Conservation (phyloP, 139 green algal genomes). For the Zygnema circumcarinatum region DNA sequence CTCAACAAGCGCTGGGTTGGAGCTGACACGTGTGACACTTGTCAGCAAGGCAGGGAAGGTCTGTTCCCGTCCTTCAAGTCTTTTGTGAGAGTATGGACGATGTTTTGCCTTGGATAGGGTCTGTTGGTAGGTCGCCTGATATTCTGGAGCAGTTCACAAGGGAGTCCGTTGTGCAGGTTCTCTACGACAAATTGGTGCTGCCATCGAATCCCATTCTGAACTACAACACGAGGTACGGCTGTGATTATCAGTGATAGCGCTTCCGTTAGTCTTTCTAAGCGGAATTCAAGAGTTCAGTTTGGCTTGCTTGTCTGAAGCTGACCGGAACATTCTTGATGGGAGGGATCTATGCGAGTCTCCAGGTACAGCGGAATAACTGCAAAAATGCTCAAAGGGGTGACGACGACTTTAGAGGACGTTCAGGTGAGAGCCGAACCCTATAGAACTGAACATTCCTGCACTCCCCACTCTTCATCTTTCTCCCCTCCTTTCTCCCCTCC, state of each 20-base stretch:
- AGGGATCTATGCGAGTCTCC: too few relatives aligned
- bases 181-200: conserved; percentile 85
- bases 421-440: conserved; percentile 58
- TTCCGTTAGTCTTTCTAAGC: too few relatives aligned
- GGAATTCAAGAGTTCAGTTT: too few relatives aligned
- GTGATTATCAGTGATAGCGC: too few relatives aligned
- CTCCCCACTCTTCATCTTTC: not conserved
- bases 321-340: too few relatives aligned
- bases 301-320: too few relatives aligned
- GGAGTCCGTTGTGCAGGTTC: conserved; percentile 57
- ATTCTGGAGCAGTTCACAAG: too few relatives aligned
- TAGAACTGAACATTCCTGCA: not conserved
- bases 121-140: too few relatives aligned
- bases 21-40: conserved; percentile 65
- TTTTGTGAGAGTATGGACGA: too few relatives aligned
- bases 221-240: conserved; percentile 83
- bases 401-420: conserved; percentile 71
- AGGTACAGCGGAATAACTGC: conserved; percentile 81
- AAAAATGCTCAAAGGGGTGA: conserved; percentile 74
- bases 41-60: conserved; percentile 67
- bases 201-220: conserved; percentile 82
- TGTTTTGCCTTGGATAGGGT: too few relatives aligned
- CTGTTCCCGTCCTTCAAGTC: not conserved
- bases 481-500: not conserved
- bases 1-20: conserved; percentile 35